Conservation (phyloP, 2,329 filamentous ascomycete species). For the Botrytis aclada region DNA sequence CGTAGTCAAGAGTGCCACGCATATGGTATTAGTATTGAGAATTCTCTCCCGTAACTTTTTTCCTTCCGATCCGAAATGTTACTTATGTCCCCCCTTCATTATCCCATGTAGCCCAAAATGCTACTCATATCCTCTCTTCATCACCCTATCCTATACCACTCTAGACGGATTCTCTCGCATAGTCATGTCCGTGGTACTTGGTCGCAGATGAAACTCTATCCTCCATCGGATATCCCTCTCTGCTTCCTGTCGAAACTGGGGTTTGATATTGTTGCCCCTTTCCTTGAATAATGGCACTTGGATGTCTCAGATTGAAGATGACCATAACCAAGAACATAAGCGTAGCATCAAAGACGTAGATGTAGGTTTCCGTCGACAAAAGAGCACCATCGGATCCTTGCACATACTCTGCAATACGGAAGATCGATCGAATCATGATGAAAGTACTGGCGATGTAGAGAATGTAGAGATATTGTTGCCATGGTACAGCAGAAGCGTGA, state of each 20-base stretch:
- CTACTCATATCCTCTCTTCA: too few species aligned
- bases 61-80: not conserved
- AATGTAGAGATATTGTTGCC: constrained; percentile 40
- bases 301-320: constrained; percentile 40
- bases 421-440: constrained; percentile 49
- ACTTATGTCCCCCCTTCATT: not conserved
- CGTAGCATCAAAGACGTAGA: constrained; percentile 47
- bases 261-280: not conserved
- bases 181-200: not conserved
- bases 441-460: constrained; percentile 44
- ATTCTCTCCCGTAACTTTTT: not conserved
- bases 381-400: constrained; percentile 46
- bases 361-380: constrained; percentile 43
- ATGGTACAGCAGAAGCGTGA: constrained; percentile 17
- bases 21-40: not conserved
- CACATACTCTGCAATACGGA: constrained; percentile 49
- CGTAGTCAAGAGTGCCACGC: not conserved
- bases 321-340: constrained; percentile 44
- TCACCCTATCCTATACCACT: too few species aligned
- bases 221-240: not conserved
- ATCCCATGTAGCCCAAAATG: not conserved
- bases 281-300: constrained; percentile 23
- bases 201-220: not conserved
- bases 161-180: not conserved
- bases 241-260: not conserved